These are phyloP conservation scores for Arthrobotrys sinensis DNA, from an alignment of 2,329 filamentous ascomycete species.

Conservation along the genomic window DNA sequence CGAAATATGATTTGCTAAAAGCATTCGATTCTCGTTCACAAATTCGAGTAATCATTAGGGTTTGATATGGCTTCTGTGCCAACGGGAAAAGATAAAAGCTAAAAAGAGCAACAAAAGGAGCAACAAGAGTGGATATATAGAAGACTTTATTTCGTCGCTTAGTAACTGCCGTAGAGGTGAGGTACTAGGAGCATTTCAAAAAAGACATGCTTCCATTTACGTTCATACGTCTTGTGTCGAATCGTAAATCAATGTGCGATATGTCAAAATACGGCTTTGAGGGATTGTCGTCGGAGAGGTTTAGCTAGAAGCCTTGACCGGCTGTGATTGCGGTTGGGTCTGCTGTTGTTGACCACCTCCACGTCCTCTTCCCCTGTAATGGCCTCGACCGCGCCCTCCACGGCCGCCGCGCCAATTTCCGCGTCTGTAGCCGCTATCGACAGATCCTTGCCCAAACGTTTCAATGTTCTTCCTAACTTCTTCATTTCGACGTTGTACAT, in stretches of 20 bases:
- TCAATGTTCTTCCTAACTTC: conserved; percentile 97
- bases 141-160: neutral
- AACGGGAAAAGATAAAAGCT: conserved; percentile 1
- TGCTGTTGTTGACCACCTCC: conserved; percentile 66
- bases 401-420: conserved; percentile 84
- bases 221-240: no score
- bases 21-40: conserved; percentile 22
- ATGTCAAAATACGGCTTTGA: neutral
- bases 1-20: conserved; percentile 4
- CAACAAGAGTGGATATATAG: neutral
- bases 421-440: conserved; percentile 81
- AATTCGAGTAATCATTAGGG: conserved; percentile 24
- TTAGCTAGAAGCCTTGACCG: conserved; percentile 64
- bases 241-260: neutral
- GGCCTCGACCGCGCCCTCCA: conserved; percentile 75
- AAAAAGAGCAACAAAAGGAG: conserved; percentile 4
- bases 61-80: neutral
- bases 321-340: conserved; percentile 21
- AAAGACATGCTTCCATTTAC: conserved; percentile 1
- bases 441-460: conserved; percentile 96
- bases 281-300: conserved; percentile 1
- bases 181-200: neutral
- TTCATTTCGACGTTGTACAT: conserved; percentile 89
- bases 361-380: conserved; percentile 67
- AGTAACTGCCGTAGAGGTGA: neutral